phyloP scores from a whole-genome alignment of 2,329 filamentous ascomycete genomes.

The Colletotrichum navitas region DNA sequence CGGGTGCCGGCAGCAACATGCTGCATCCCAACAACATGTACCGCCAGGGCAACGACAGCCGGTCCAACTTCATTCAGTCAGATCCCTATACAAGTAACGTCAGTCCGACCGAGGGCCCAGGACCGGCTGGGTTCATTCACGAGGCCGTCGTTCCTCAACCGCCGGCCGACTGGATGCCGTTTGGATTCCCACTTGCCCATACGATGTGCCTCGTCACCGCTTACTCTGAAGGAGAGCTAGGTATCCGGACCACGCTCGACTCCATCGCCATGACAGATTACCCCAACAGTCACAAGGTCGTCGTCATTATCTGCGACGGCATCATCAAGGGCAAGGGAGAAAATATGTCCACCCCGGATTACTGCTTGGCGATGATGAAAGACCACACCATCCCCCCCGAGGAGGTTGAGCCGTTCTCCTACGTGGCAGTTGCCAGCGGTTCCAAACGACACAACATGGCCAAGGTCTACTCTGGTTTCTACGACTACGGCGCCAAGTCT shows the following conservation, averaged over 20 bases:
- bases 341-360: conserved; percentile 86
- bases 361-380: conserved; percentile 93
- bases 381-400: conserved; percentile 84
- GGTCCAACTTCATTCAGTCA: conserved; percentile 73
- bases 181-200: conserved; percentile 94
- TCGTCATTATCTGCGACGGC: conserved; percentile 96
- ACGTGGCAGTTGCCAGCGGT: conserved; percentile 94
- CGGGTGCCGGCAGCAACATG: conserved; percentile 80
- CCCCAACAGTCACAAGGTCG: conserved; percentile 98
- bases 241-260: conserved; percentile 92
- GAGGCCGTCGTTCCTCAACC: conserved; percentile 96
- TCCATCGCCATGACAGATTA: conserved; percentile 98
- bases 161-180: conserved; percentile 96
- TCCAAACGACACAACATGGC: conserved; percentile 99
- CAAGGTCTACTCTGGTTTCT: conserved; percentile 97
- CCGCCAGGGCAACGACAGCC: conserved; percentile 72
- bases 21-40: conserved; percentile 80
- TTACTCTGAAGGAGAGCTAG: conserved; percentile 95
- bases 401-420: conserved; percentile 91
- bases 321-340: conserved; percentile 98
- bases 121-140: conserved; percentile 94
- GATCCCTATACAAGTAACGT: conserved; percentile 68
- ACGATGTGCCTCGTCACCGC: conserved; percentile 94
- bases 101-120: conserved; percentile 74
- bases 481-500: conserved; percentile 90